Percentiles rank a stretch among this genome's conserved stretches.
Conservation (phyloP, 163 green algal genomes). For the Scenedesmus sp. region DNA sequence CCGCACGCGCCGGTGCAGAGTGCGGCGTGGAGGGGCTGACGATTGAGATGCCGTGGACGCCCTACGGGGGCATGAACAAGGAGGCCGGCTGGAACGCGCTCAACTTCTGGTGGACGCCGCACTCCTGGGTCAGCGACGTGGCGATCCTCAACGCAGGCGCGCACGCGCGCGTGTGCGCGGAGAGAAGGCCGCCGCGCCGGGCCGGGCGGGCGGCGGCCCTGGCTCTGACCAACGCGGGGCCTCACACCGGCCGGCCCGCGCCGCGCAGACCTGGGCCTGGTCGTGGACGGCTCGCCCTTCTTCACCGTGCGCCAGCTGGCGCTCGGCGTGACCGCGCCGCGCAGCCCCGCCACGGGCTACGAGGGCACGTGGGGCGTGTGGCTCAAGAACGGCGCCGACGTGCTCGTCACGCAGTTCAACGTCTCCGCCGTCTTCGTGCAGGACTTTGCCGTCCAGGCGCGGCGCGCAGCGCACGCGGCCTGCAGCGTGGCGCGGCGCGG, state of each 20-base stretch:
- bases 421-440: conserved; percentile 9
- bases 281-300: conserved; percentile 30
- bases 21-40: conserved; percentile 39
- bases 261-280: conserved; percentile 37
- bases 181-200: too few relatives aligned
- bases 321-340: background rate
- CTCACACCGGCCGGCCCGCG: too few relatives aligned
- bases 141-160: conserved; percentile 38
- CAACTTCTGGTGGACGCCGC: conserved; percentile 46
- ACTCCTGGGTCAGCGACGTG: conserved; percentile 43
- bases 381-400: conserved; percentile 35
- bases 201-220: too few relatives aligned
- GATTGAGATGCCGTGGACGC: conserved; percentile 30
- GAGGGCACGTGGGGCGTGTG: conserved; percentile 43
- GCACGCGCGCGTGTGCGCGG: too few relatives aligned
- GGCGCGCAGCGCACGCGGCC: background rate
- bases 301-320: conserved; percentile 32
- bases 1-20: too few relatives aligned
- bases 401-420: conserved; percentile 43
- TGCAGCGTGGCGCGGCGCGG: too few relatives aligned
- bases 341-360: background rate
- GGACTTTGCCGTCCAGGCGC: conserved; percentile 33
- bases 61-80: conserved; percentile 41
- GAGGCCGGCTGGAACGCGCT: conserved; percentile 45
- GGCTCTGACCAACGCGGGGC: background rate